These are phyloP conservation scores for Diaporthe vexans DNA, from an alignment of 2,329 filamentous ascomycete genomes.

Conservation along the genomic window DNA sequence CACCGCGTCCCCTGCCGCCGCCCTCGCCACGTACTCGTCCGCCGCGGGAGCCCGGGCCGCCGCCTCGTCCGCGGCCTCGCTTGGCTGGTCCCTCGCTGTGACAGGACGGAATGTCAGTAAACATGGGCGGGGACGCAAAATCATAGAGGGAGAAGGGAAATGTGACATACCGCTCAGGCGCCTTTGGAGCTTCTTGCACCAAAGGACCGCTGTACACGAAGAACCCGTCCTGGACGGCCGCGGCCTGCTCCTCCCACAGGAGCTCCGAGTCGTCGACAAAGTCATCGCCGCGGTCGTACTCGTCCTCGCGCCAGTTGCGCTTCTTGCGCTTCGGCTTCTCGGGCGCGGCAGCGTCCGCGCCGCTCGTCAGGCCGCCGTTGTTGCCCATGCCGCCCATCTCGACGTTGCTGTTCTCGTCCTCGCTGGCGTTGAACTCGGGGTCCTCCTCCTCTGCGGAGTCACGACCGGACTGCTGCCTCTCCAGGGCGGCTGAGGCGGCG, in stretches of 20 bases:
- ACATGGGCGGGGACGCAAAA: constrained; percentile 50
- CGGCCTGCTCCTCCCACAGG: constrained; percentile 94
- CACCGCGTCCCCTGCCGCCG: constrained; percentile 59
- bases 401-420: constrained; percentile 85
- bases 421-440: constrained; percentile 48
- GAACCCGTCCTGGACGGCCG: constrained; percentile 94
- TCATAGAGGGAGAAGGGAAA: neutral
- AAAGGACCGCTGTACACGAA: constrained; percentile 97
- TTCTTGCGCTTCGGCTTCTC: constrained; percentile 81
- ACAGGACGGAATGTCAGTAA: constrained; percentile 52
- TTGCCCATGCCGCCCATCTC: constrained; percentile 82
- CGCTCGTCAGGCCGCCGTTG: constrained; percentile 65
- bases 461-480: constrained; percentile 77
- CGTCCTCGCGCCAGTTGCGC: constrained; percentile 83
- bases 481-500: constrained; percentile 87
- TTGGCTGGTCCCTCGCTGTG: constrained; percentile 78
- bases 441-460: constrained; percentile 54
- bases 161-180: constrained; percentile 64
- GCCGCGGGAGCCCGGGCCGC: constrained; percentile 63
- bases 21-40: constrained; percentile 55
- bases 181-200: constrained; percentile 87
- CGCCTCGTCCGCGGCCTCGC: constrained; percentile 65
- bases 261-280: constrained; percentile 95
- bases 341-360: constrained; percentile 72
- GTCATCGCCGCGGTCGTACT: constrained; percentile 86